Evolutionary conservation across 257 asterid species (phyloP).

Genomic region (Cruciata laevipes): DNA sequence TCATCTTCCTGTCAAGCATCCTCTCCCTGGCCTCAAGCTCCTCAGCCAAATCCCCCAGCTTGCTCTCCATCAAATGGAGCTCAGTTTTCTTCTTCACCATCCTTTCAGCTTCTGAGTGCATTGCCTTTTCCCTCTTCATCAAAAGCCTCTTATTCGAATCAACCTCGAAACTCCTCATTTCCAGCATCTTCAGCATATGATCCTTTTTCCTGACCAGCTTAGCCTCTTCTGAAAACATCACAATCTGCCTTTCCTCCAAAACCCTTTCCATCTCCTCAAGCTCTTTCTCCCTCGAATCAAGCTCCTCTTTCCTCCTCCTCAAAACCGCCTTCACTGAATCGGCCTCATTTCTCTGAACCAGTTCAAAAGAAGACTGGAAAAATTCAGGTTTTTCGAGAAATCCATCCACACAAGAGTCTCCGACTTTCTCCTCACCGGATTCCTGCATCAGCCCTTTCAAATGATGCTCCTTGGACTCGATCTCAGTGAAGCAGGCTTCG

Average conservation of each 20-base stretch:
- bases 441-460: constrained; percentile 10
- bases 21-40: not conserved
- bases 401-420: constrained; percentile 4
- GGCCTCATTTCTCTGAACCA: constrained; percentile 8
- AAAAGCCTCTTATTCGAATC: not conserved
- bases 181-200: not conserved
- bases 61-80: not conserved
- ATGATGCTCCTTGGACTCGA: not conserved
- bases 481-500: not conserved
- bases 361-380: not conserved
- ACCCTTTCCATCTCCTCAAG: not conserved
- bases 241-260: constrained; percentile 1
- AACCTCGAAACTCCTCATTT: not conserved
- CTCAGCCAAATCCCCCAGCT: not conserved
- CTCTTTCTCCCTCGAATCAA: not conserved
- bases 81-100: not conserved
- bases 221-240: not conserved
- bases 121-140: not conserved
- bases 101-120: not conserved
- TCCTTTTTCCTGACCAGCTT: not conserved
- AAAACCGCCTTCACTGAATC: not conserved
- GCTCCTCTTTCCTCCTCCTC: not conserved
- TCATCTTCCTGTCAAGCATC: not conserved
- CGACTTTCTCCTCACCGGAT: constrained; percentile 14
- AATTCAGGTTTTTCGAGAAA: not conserved